These are phyloP conservation scores for Penicillium sp. DNA, from an alignment of 2,329 filamentous ascomycete genomes.

Conservation along the genomic window DNA sequence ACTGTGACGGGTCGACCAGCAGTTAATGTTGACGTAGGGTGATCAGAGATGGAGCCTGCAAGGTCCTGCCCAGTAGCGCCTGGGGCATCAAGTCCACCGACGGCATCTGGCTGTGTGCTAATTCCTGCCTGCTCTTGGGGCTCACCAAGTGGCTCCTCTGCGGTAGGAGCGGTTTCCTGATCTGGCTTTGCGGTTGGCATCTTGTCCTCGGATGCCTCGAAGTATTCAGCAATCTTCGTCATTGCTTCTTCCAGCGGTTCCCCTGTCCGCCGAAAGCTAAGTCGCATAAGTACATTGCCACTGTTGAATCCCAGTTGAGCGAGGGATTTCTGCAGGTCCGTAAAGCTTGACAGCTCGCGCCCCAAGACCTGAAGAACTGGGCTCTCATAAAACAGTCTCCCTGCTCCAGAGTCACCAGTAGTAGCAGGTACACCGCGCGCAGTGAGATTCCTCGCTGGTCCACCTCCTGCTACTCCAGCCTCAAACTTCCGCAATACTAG, in stretches of 20 bases:
- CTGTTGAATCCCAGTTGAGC: conserved; percentile 84
- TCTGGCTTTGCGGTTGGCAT: conserved; percentile 25
- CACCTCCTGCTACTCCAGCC: conserved; percentile 65
- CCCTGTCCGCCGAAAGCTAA: conserved; percentile 75
- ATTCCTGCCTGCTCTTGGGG: conserved; percentile 15
- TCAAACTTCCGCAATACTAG: conserved; percentile 88
- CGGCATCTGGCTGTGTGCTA: conserved; percentile 10
- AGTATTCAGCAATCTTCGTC: conserved; percentile 75
- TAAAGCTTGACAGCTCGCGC: conserved; percentile 73
- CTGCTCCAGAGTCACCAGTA: conserved; percentile 59
- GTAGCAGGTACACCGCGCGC: conserved; percentile 71
- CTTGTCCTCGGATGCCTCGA: conserved; percentile 54
- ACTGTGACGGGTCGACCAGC: conserved; percentile 61
- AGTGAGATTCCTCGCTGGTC: conserved; percentile 74
- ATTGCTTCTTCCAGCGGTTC: conserved; percentile 84
- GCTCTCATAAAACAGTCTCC: conserved; percentile 83
- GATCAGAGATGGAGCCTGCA: conserved; percentile 22
- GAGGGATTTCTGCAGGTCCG: conserved; percentile 85
- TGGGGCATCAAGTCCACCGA: conserved; percentile 1
- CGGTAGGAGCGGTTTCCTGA: conserved; percentile 8
- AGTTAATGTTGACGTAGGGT: conserved; percentile 37
- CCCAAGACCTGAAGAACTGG: conserved; percentile 84
- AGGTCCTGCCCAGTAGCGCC: conserved; percentile 17
- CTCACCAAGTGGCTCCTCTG: conserved; percentile 7
- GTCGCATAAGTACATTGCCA: conserved; percentile 75